These are phyloP conservation scores for Scheffersomyces titani DNA, from an alignment of 1,139 yeast genomes.

Conservation along the genomic window DNA sequence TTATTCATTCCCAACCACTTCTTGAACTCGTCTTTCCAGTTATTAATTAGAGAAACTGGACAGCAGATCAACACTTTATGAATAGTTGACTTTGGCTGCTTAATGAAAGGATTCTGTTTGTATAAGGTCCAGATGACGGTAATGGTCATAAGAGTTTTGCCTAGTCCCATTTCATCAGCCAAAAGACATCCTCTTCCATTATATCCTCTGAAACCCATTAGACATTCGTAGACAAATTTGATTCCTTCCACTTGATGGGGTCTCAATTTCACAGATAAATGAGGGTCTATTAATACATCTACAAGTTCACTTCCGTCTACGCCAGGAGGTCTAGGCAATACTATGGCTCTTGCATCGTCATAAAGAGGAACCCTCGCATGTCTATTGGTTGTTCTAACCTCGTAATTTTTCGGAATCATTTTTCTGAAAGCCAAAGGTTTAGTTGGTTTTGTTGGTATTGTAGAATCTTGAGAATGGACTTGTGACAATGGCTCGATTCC, in stretches of 20 bases:
- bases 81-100: constrained; percentile 36
- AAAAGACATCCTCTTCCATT: constrained; percentile 68
- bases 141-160: constrained; percentile 88
- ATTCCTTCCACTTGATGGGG: constrained; percentile 90
- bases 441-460: neutral
- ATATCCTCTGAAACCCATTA: constrained; percentile 65
- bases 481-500: neutral
- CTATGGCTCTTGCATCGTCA: neutral
- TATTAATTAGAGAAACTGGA: constrained; percentile 85
- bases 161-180: constrained; percentile 98
- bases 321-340: constrained; percentile 6
- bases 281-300: constrained; percentile 74
- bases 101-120: constrained; percentile 63
- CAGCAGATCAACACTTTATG: constrained; percentile 77
- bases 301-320: constrained; percentile 14
- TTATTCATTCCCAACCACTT: constrained; percentile 84
- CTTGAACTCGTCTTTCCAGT: constrained; percentile 86
- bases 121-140: constrained; percentile 81
- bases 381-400: neutral
- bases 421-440: constrained; percentile 1
- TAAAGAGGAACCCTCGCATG: neutral
- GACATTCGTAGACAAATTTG: constrained; percentile 74
- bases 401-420: constrained; percentile 1
- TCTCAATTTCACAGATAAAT: constrained; percentile 55
- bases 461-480: neutral